Base-by-base conservation (phyloP, 1,284 basidiomycete genomes). In the Fomitopsis pinicola region DNA sequence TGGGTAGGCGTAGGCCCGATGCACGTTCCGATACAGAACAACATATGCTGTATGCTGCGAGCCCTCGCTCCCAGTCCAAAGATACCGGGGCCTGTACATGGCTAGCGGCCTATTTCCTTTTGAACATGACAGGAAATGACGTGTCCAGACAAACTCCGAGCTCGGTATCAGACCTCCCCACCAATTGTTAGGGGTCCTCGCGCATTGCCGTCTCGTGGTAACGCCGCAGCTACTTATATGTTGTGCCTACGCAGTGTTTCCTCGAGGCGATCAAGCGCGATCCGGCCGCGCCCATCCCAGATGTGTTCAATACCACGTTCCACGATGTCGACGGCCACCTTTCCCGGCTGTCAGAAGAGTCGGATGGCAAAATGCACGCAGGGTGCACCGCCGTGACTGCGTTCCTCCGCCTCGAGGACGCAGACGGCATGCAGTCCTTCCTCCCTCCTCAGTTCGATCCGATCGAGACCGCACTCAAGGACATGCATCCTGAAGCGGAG, bases 351-450 rank as follows among this genome's bases (percentile, higher is more conserved):
- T 89, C 94, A 48, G 89, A 91, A 69, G 86, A 89, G 68, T 89
- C 89, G 8, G 85, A 92, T 38, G 93, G 92, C 67, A 94, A 92
- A 71, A 95, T 96, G 55, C 94, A 97, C 70, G 97, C 95, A 9
- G 97, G 97, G 0, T 99, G 97, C 72, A 99, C 97, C 0, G 97
- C 94, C 3, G 97, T 98, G 36, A 95, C 94, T n/a, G 95, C 94
- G 3, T 96, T 99, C 77, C 82, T 99, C 53, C 90, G 97, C n/a
- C 77, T 98, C 60, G 97, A 99, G 76, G 92, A 95, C 67, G 80
- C 77, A 4, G 76, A 86, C 22, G 88, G 89, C 44, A 78, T 77
- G 45, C 91, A 92, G 69, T 77, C 85, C 9, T 92, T 91, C 72
- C 69, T 87, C 45, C 71, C 72, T 2, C 56, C 60, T 1, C 65